Base-by-base conservation (phyloP, 2,329 filamentous ascomycete species). In the Coniochaeta sp. region DNA sequence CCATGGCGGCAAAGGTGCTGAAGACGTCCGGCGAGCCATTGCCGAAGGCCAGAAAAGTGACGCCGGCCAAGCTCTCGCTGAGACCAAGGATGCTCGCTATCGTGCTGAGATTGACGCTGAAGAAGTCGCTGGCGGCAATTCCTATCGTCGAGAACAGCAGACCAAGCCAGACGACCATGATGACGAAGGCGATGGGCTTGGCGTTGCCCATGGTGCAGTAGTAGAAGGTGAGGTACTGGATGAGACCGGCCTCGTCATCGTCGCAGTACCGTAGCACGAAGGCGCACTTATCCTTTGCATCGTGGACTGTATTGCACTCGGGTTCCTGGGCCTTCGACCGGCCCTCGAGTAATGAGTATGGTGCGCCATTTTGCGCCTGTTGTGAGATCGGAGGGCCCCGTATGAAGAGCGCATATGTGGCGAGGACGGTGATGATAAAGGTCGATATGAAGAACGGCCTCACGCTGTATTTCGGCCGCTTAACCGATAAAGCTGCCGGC, bases 21-120 rank as follows among this genome's bases (percentile, higher is more conserved):
- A 99, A 99, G 45, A 99, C 91, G 69, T 99, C 94, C 2, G 94
- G 94, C 55, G 92, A 97, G 50, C 94, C 94, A 73, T 99, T 99
- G 57, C 94, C 94, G 69, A 99, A 95, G 8, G 94, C 94, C 50
- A 99, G 73, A 62, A 99, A 95, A 0, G 94, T 99, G 26, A 99
- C 95, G 31, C 94, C 94, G 0, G 94, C 91, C 69, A 99, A 79
- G 67, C 90, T 97, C 73, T 99, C 91, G 67, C 91, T 96, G 74
- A 99, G 86, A 18, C 92, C 91, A 26, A 97, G 77, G 50, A 96
- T 83, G 52, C 79, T 86, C 20, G 94, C 86, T 60, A 99, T 94
- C 12, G 94, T 97, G 68, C 89, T 94, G 30, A 99, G 78, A 64
- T 99, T 96, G 71, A 97, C 83, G 70, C 91, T 97, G 71, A 99